Evolutionary conservation across 2,329 filamentous ascomycete species (phyloP).

Genomic region (Hypoxylon sp.): DNA sequence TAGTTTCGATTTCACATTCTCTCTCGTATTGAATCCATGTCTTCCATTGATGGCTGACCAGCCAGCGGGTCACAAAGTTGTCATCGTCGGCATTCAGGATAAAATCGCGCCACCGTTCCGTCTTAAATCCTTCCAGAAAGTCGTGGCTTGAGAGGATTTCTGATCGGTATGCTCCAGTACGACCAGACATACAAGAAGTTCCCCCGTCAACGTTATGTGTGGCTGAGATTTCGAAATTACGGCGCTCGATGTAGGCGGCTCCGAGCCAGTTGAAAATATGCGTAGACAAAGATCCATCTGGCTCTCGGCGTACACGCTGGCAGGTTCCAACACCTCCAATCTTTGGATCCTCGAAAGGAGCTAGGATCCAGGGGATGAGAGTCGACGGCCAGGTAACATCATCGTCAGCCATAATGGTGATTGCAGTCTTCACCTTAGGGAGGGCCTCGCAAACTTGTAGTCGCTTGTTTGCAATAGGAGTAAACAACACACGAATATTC

Average conservation of each 20-base stretch:
- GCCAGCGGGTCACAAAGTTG: conserved; percentile 97
- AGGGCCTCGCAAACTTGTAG: conserved; percentile 94
- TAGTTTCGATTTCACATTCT: conserved; percentile 93
- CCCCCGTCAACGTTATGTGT: conserved; percentile 96
- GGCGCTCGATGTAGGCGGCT: conserved; percentile 90
- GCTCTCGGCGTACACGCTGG: conserved; percentile 83
- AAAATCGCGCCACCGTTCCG: conserved; percentile 90
- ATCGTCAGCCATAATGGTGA: conserved; percentile 95
- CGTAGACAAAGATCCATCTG: conserved; percentile 70
- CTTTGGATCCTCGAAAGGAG: conserved; percentile 86
- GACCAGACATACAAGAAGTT: conserved; percentile 95
- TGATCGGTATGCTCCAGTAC: conserved; percentile 92
- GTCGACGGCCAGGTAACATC: conserved; percentile 93
- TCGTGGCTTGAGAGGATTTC: conserved; percentile 87
- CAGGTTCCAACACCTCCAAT: conserved; percentile 95
- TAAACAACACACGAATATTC: conserved; percentile 80
- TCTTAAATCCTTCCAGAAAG: conserved; percentile 91
- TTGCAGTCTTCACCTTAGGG: conserved; percentile 83
- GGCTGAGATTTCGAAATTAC: conserved; percentile 97
- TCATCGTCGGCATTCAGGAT: conserved; percentile 97
- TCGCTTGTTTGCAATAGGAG: conserved; percentile 92
- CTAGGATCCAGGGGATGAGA: conserved; percentile 90
- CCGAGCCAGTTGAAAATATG: conserved; percentile 90
- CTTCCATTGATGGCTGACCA: conserved; percentile 92
- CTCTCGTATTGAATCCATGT: conserved; percentile 95